Conservation (phyloP, 108 stramenopile species). For the Cylindrotheca fusiformis region DNA sequence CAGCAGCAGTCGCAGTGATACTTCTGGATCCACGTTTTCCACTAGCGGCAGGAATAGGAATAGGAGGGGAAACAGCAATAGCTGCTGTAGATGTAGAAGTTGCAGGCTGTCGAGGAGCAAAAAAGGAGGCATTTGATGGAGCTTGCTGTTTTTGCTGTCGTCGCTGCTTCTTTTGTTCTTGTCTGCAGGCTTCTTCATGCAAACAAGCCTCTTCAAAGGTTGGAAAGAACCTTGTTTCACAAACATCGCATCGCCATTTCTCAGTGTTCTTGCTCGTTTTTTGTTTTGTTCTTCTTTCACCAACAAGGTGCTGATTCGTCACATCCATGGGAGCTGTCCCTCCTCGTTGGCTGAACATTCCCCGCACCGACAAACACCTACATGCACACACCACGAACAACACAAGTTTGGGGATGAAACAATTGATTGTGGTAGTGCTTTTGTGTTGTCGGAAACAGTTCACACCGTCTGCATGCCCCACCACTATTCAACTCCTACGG, state of each 20-base stretch:
- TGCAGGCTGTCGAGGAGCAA: slow-evolving; percentile 17
- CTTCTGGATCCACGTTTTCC: slow-evolving; percentile 2
- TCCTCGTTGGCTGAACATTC: too few relatives aligned
- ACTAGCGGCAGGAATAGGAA: not conserved
- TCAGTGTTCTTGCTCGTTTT: slow-evolving; percentile 15
- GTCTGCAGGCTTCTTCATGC: slow-evolving; percentile 57
- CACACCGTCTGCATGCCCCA: too few relatives aligned
- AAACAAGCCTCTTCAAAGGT: slow-evolving; percentile 56
- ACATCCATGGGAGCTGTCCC: too few relatives aligned
- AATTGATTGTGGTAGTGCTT: too few relatives aligned
- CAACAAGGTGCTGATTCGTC: too few relatives aligned
- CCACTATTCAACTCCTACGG: too few relatives aligned
- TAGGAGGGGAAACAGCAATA: not conserved
- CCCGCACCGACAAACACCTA: too few relatives aligned
- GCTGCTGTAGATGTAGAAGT: slow-evolving; percentile 2
- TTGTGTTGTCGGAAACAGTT: too few relatives aligned
- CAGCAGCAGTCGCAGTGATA: not conserved
- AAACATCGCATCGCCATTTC: slow-evolving; percentile 71
- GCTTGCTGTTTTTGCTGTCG: not conserved
- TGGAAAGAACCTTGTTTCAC: slow-evolving; percentile 43
- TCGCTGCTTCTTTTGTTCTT: not conserved
- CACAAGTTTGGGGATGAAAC: too few relatives aligned
- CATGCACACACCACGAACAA: too few relatives aligned
- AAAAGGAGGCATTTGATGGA: slow-evolving; percentile 19
- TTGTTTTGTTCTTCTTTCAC: too few relatives aligned